Base-by-base conservation (phyloP, 2,329 filamentous ascomycete species). In the Colletotrichum sp. region DNA sequence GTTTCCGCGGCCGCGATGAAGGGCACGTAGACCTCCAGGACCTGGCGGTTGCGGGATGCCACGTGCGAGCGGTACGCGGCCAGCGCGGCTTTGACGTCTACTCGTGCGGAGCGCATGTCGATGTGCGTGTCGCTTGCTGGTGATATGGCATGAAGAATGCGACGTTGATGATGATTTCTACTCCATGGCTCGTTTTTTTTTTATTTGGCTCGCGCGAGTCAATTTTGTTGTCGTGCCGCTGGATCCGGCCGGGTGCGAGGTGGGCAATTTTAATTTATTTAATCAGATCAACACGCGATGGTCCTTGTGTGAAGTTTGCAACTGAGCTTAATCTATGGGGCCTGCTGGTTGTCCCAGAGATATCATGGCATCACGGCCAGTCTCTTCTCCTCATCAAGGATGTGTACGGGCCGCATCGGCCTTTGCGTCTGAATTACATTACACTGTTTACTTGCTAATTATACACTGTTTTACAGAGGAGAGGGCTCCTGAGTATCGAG, bases 391-490 rank as follows among this genome's bases (percentile, higher is more conserved):
- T 57, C 52, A 57, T 57, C 52, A 27, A 57, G 27, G 57, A 19
- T n/a, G 29, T 71, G 29, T 27, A 30, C 59, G 15, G 39, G 39
- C 19, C 39, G 19, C 19, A 49, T 49, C 19, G 39, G 39, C 39
- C 19, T 49, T 49, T 49, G 39, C 19, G 9, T 49, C 34, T 39
- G 22, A 39, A 65, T 64, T 52, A 76, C 32, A 62, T 69, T 69
- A 61, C 57, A 59, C 63, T 76, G 13, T 39, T 13, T 68, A 72
- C 57, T 62, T n/a, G 25, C 71, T 68, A 59, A 22, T 63, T 61
- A 34, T 64, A 73, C 70, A 74, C 52, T 75, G 52, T 75, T 75
- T 30, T 75, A 71, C 72, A 75, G 12, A 27, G 6, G 9, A 6
- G 30, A 3, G 49, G 8, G 64, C 36, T 16, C 12, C 19, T n/a